Evolutionary conservation across 23 red algal species (phyloP).

Genomic region (Porphyridium purpureum): DNA sequence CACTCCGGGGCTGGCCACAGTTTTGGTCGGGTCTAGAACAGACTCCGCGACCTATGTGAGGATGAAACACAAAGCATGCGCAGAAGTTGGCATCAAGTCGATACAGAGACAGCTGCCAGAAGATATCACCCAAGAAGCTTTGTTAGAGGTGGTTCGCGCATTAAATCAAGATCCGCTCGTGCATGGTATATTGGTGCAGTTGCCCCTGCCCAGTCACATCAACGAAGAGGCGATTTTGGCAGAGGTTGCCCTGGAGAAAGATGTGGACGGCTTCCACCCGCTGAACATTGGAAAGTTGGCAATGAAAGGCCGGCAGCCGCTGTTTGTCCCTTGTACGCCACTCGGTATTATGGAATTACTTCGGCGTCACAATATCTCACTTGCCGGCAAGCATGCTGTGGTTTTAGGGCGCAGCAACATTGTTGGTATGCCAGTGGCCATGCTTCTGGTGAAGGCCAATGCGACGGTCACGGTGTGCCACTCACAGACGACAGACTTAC

Average conservation of each 20-base stretch:
- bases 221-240: conserved; percentile 3
- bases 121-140: not conserved
- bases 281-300: conserved; percentile 21
- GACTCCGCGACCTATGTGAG: conserved; percentile 22
- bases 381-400: conserved; percentile 22
- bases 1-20: conserved; percentile 13
- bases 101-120: conserved; percentile 1
- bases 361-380: conserved; percentile 3
- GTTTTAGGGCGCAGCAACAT: conserved; percentile 36
- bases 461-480: conserved; percentile 33
- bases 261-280: conserved; percentile 38
- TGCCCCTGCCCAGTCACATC: conserved; percentile 20
- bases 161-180: conserved; percentile 6
- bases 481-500: conserved; percentile 3
- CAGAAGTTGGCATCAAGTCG: conserved; percentile 26
- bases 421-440: conserved; percentile 23
- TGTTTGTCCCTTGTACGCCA: conserved; percentile 21
- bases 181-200: conserved; percentile 27
- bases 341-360: conserved; percentile 20
- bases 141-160: conserved; percentile 7
- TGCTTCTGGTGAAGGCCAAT: conserved; percentile 18
- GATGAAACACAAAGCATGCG: conserved; percentile 17
- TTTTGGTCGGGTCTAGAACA: conserved; percentile 12
- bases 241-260: conserved; percentile 11
- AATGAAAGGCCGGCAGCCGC: not conserved